Evolutionary conservation across 495 filamentous ascomycete genomes (phyloP).

Genomic region (Umbilicaria muhlenbergii): DNA sequence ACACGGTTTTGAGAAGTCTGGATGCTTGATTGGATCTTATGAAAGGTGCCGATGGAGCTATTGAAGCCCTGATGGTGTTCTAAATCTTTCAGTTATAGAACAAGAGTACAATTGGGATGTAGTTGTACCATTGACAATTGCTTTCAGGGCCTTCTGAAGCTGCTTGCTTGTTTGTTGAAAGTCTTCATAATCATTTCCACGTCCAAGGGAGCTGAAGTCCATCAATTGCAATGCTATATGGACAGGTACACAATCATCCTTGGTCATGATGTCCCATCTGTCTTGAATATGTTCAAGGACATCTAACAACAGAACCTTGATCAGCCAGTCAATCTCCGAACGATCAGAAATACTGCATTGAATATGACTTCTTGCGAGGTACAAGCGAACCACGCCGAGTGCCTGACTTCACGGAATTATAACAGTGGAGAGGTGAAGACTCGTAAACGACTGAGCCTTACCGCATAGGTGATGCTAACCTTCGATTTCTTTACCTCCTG

Average conservation of each 20-base stretch:
- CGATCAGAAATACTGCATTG: neutral
- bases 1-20: conserved; percentile 76
- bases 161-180: conserved; percentile 70
- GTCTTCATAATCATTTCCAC: conserved; percentile 68
- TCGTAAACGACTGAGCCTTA: no score
- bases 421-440: neutral
- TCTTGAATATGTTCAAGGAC: conserved; percentile 57
- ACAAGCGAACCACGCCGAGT: neutral
- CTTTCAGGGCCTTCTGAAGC: conserved; percentile 80
- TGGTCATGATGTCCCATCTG: conserved; percentile 85
- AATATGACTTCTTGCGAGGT: neutral
- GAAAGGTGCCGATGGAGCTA: conserved; percentile 95
- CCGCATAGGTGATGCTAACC: conserved; percentile 8
- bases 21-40: conserved; percentile 93
- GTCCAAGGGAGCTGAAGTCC: conserved; percentile 83
- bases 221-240: conserved; percentile 85
- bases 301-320: conserved; percentile 21
- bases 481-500: conserved; percentile 24
- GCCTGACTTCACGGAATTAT: neutral
- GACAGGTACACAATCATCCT: conserved; percentile 75
- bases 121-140: conserved; percentile 64
- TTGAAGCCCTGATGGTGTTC: conserved; percentile 99
- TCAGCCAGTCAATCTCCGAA: neutral
- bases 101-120: neutral
- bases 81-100: conserved; percentile 11